A percentile compares a stretch with the other conserved stretches of the same genome.
These are phyloP conservation scores for Neurospora sp. DNA, from an alignment of 495 filamentous ascomycete genomes.

Conservation along the genomic window DNA sequence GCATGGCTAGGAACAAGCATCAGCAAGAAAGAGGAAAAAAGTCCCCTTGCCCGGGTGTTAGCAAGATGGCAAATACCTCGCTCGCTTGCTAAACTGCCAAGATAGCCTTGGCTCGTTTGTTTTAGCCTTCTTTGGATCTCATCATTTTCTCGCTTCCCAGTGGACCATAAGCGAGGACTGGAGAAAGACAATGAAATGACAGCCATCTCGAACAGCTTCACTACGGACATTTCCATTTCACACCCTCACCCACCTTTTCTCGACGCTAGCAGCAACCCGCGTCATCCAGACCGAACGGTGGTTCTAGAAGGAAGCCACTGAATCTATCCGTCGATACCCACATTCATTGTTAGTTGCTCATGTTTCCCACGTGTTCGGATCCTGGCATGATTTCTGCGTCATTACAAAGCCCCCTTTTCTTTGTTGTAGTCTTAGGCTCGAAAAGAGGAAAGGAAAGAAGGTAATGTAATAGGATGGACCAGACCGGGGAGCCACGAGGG, in stretches of 20 bases:
- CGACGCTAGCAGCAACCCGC: not conserved
- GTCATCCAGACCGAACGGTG: not conserved
- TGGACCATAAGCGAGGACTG: not conserved
- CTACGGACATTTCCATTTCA: not conserved
- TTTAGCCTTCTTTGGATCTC: not conserved
- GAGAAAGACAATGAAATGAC: not conserved
- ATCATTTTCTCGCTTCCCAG: not conserved
- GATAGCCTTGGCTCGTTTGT: not conserved
- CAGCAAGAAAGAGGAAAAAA: not conserved
- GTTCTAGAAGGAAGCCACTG: not conserved
- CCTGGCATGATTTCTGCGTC: not conserved
- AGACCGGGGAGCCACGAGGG: too few relatives aligned
- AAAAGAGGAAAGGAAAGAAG: too few relatives aligned
- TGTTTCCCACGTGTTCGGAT: not conserved
- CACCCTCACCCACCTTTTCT: not conserved
- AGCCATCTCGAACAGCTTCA: not conserved
- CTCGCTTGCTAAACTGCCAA: not conserved
- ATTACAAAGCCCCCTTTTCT: too few relatives aligned
- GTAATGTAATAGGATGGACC: too few relatives aligned
- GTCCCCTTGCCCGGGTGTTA: not conserved
- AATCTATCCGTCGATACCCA: not conserved
- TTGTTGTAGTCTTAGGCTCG: too few relatives aligned
- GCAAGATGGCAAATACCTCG: not conserved
- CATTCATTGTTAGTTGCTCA: not conserved
- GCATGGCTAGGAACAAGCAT: not conserved